Conservation (phyloP, 2,329 filamentous ascomycete species). For the Penicillium sp. region DNA sequence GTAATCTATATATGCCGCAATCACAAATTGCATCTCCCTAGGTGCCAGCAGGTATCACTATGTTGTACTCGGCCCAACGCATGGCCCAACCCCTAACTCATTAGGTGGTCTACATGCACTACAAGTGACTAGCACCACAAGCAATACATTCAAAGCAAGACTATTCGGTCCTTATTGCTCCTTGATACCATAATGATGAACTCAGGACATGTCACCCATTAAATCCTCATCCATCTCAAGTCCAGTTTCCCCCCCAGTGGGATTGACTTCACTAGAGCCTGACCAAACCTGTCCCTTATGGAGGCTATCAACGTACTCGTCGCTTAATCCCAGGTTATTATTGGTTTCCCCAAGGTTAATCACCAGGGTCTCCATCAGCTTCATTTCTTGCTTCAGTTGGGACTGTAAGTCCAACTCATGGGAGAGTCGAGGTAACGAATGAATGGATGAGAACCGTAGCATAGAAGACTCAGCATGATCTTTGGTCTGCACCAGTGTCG, state of each 20-base stretch:
- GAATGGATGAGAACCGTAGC: slow-evolving; percentile 44
- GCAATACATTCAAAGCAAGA: background rate
- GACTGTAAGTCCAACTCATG: slow-evolving; percentile 30
- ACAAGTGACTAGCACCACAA: background rate
- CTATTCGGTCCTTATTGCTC: background rate
- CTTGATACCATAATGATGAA: background rate
- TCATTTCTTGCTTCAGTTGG: slow-evolving; percentile 44
- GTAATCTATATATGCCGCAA: too few relatives aligned
- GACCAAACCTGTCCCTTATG: slow-evolving; percentile 40
- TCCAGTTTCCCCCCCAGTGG: slow-evolving; percentile 11
- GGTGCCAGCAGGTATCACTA: too few relatives aligned
- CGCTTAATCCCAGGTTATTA: slow-evolving; percentile 48
- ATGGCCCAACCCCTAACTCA: too few relatives aligned
- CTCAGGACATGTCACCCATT: slow-evolving; percentile 30
- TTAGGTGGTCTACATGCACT: background rate
- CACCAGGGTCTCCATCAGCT: slow-evolving; percentile 44
- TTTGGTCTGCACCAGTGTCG: slow-evolving; percentile 41
- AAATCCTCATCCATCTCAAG: slow-evolving; percentile 35
- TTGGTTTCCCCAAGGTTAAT: slow-evolving; percentile 48
- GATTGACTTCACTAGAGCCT: slow-evolving; percentile 15
- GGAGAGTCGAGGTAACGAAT: slow-evolving; percentile 27
- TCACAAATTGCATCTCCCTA: too few relatives aligned
- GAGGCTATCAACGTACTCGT: slow-evolving; percentile 50
- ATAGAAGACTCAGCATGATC: slow-evolving; percentile 37
- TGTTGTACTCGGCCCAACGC: too few relatives aligned